These are phyloP conservation scores for Trichophyton simii DNA, from an alignment of 2,329 filamentous ascomycete species.

Conservation along the genomic window DNA sequence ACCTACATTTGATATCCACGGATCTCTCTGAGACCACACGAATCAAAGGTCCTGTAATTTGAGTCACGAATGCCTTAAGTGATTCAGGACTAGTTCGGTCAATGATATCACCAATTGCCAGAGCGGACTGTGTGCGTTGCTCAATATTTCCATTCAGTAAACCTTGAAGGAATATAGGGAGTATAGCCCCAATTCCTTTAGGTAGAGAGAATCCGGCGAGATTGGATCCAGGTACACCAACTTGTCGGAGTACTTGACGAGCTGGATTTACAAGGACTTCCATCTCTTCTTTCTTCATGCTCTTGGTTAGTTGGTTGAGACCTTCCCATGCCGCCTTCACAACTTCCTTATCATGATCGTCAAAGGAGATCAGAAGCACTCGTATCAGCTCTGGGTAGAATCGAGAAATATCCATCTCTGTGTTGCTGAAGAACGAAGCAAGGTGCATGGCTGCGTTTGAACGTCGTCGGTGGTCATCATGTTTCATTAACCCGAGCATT, in stretches of 20 bases:
- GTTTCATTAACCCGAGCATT: conserved; percentile 73
- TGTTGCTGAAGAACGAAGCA: conserved; percentile 69
- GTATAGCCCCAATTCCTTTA: conserved; percentile 90
- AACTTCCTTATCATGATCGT: conserved; percentile 69
- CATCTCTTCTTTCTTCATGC: conserved; percentile 94
- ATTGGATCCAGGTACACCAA: conserved; percentile 74
- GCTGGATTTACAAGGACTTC: conserved; percentile 80
- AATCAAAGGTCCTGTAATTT: conserved; percentile 94
- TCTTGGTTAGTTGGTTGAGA: conserved; percentile 74
- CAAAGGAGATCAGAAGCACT: conserved; percentile 79
- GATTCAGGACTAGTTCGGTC: conserved; percentile 81
- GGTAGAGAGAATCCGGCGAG: conserved; percentile 79
- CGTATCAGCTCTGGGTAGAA: conserved; percentile 95
- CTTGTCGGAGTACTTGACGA: conserved; percentile 70
- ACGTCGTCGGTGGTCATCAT: conserved; percentile 80
- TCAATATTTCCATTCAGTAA: conserved; percentile 92
- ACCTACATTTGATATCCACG: conserved; percentile 68
- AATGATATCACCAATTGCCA: conserved; percentile 91
- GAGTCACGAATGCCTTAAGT: conserved; percentile 87
- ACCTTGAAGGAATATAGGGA: conserved; percentile 95
- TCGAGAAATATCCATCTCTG: conserved; percentile 78
- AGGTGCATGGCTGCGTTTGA: conserved; percentile 67
- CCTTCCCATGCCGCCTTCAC: conserved; percentile 85
- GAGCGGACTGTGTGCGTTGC: conserved; percentile 78
- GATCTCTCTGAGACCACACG: conserved; percentile 95